Evolutionary conservation across 2,329 filamentous ascomycete species (phyloP), one percentile per base, ranked within the genome.

Genomic region (Xylaria sp.): DNA sequence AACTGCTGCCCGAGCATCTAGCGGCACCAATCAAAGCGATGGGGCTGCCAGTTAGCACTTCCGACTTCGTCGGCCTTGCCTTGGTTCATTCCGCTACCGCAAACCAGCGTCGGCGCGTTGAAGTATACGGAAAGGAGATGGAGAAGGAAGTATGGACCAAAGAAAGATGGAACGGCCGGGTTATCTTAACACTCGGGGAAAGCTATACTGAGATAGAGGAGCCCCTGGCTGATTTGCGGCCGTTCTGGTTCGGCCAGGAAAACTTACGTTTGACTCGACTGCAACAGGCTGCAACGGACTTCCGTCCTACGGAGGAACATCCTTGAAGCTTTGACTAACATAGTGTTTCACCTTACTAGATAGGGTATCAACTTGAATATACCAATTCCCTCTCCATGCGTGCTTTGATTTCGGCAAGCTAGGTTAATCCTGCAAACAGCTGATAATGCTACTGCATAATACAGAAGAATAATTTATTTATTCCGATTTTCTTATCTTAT

Each of bases 21-120:
- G 67, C 50, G 1, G 28, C 78, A 0, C 77, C 61, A 2, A 60
- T 82, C 48, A 75, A 77, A 6, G 75, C 72, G 0, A 72, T 72
- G 3, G 80, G 79, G 0, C 61, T 79, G 3, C 80, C 80, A 0
- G 74, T 81, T 10, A 80, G 80, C 71, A 70, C 68, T 2, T 74
- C 81, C 0, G 66, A 78, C 10, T 73, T 74, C 62, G 81, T 81
- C 0, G 81, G 77, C 0, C 72, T 78, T 2, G 81, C 81, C 1
- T 39, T 82, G 0, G 80, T 78, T 5, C 80, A 80, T 66, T 80
- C 82, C 3, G 81, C 81, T 1, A 75, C 74, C 1, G 82, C 81
- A 1, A 69, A 20, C 13, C 77, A 83, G 70, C 12, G 57, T 4
- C 61, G 72, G 5, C 65, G 63, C 6, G 82, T 83, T 5, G 77